phyloP scores from a whole-genome alignment of 495 filamentous ascomycete genomes.

The Trichoderma orchidacearum region DNA sequence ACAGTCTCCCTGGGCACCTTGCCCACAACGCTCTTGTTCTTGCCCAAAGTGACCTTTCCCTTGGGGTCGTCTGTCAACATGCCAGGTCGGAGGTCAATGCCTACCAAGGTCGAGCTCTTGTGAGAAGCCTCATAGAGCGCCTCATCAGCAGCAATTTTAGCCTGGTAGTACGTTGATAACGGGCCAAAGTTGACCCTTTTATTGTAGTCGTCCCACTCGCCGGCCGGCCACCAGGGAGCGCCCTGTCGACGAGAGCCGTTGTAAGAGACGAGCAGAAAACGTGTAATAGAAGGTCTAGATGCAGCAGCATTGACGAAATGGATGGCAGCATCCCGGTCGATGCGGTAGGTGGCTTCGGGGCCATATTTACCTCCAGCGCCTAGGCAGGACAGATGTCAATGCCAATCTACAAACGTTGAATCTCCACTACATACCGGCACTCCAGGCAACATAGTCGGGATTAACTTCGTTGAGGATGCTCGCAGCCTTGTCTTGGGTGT shows the following conservation, averaged over 20 bases:
- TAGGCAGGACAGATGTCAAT: conserved; percentile 7
- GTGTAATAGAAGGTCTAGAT: conserved; percentile 42
- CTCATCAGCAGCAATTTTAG: conserved; percentile 67
- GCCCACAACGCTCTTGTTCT: conserved; percentile 35
- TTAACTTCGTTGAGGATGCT: conserved; percentile 43
- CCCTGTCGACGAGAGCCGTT: conserved; percentile 41
- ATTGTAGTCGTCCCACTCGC: conserved; percentile 32
- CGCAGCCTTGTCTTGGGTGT: conserved; percentile 45
- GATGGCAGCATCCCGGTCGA: conserved; percentile 56
- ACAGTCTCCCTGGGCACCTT: conserved; percentile 53
- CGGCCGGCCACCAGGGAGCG: conserved; percentile 56
- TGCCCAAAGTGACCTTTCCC: conserved; percentile 52
- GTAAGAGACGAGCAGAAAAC: conserved; percentile 66
- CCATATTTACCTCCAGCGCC: conserved; percentile 69
- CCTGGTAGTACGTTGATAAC: conserved; percentile 53
- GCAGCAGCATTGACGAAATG: conserved; percentile 57
- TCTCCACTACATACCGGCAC: conserved; percentile 41
- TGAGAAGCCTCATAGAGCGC: conserved; percentile 44
- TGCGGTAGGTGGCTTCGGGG: conserved; percentile 34
- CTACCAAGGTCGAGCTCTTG: conserved; percentile 33
- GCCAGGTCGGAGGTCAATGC: conserved; percentile 59
- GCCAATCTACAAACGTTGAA: neutral
- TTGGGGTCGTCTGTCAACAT: conserved; percentile 44
- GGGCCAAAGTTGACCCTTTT: conserved; percentile 37
- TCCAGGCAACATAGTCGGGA: conserved; percentile 66